Conservation (phyloP, 495 filamentous ascomycete species). For the Penicillium turbatum region DNA sequence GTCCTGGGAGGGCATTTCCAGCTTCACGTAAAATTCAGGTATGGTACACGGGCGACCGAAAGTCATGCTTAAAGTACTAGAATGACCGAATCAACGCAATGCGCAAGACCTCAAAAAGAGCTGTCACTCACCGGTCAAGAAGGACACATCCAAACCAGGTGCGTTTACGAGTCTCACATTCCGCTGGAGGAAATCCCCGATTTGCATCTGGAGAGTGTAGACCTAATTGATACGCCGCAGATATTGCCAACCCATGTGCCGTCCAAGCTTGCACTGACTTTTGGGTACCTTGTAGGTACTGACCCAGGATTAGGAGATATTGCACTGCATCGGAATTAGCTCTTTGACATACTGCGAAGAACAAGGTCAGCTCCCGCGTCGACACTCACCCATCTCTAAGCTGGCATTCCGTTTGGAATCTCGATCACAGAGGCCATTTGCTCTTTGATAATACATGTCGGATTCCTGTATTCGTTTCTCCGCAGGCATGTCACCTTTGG, state of each 20-base stretch:
- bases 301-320: slow-evolving; percentile 36
- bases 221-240: slow-evolving; percentile 39
- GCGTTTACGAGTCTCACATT: slow-evolving; percentile 39
- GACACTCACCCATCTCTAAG: slow-evolving; percentile 36
- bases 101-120: neutral
- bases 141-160: slow-evolving; percentile 46
- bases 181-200: slow-evolving; percentile 27
- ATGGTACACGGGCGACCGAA: slow-evolving; percentile 41
- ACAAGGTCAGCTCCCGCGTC: neutral
- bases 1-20: slow-evolving; percentile 30
- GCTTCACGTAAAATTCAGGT: slow-evolving; percentile 34
- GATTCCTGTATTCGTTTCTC: slow-evolving; percentile 21
- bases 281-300: slow-evolving; percentile 44
- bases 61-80: slow-evolving; percentile 45
- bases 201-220: slow-evolving; percentile 37
- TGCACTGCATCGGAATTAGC: too few relatives aligned
- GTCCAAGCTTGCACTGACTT: slow-evolving; percentile 44
- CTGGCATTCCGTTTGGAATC: slow-evolving; percentile 30
- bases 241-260: slow-evolving; percentile 38
- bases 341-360: too few relatives aligned
- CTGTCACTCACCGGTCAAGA: slow-evolving; percentile 34
- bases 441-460: slow-evolving; percentile 39
- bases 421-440: slow-evolving; percentile 27
- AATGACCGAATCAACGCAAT: slow-evolving; percentile 5
- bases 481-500: slow-evolving; percentile 11